phyloP scores from a whole-genome alignment of 1,139 yeast genomes.

The Debaryomycetaceae sp. region DNA sequence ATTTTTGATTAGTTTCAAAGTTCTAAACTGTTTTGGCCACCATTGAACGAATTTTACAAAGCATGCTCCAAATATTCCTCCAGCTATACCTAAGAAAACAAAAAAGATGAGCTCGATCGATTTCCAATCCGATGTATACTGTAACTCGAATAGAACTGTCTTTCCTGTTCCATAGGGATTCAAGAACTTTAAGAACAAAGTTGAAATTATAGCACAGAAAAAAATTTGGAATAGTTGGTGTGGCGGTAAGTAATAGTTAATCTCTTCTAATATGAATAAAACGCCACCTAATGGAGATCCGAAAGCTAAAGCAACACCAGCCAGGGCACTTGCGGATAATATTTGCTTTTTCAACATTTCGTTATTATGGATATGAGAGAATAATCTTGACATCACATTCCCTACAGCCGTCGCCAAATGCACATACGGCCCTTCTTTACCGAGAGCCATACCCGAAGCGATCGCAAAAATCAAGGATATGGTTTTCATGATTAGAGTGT shows the following conservation, averaged over 20 bases:
- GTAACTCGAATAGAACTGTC: conserved; percentile 55
- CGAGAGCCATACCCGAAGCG: conserved; percentile 63
- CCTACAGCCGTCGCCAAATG: conserved; percentile 70
- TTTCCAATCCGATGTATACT: conserved; percentile 56
- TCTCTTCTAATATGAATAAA: conserved; percentile 61
- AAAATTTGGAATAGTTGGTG: conserved; percentile 57
- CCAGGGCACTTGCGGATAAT: conserved; percentile 61
- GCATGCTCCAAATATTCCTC: conserved; percentile 56
- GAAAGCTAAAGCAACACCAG: conserved; percentile 70
- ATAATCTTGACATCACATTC: conserved; percentile 51
- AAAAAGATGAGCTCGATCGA: conserved; percentile 47
- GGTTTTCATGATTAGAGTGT: conserved; percentile 51
- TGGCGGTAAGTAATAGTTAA: conserved; percentile 56
- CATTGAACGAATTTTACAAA: conserved; percentile 49
- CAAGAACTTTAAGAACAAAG: conserved; percentile 52
- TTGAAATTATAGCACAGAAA: conserved; percentile 58
- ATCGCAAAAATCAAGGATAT: conserved; percentile 54
- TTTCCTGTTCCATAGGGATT: conserved; percentile 66
- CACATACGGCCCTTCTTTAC: conserved; percentile 73
- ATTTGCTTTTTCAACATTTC: conserved; percentile 57
- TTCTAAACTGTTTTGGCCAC: conserved; percentile 48
- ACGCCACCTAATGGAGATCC: conserved; percentile 73
- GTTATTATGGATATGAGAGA: conserved; percentile 46
- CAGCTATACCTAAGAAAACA: conserved; percentile 49
- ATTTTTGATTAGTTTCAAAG: conserved; percentile 26